Base-by-base conservation (phyloP, 257 asterid genomes). In the Paraleonurus japonicus region DNA sequence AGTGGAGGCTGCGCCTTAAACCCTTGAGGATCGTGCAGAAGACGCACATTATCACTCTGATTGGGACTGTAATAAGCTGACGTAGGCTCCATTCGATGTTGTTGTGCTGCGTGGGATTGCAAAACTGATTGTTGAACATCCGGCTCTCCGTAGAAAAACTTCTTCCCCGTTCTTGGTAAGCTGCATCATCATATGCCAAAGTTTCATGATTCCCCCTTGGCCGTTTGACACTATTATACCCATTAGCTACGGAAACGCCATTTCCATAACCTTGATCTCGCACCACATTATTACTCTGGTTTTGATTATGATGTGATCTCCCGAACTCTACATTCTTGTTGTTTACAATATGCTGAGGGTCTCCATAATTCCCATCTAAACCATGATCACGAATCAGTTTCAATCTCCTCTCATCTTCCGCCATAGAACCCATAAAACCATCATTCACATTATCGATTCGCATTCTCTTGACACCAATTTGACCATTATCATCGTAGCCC, bases 401-500 rank as follows among this genome's bases (percentile, higher is more conserved):
- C 79, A 94, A 80, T 76, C 98, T 81, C 78, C 98, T 86, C 77
- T 86, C 88, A 24, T 86, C 89, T 8, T 91, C 98, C 11, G 80
- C 65, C 7, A 57, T 24, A 13, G 72, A 37, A 62, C 54, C 71
- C 28, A 12, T 74, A 16, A 6, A 48, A 17, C 32, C 64, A 30
- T 75, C 80, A 23, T 71, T 61, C 69, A 39, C 20, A 58, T 63
- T 81, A 73, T 88, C 85, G 50, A 79, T 50, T 53, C 95, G 85
- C 86, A 80, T 80, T 75, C 90, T 84, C 82, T 94, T 94, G 6
- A 70, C 85, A 47, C 95, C 96, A 71, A 77, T 67, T 63, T 70
- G 83, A 63, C 65, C 67, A 27, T 59, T 54, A 65, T 67, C 74
- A 55, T 72, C 80, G 41, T 24, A 75, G 83, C 79, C 81, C 77